A percentile compares a stretch with the other conserved stretches of the same genome.
Conservation (phyloP, 192 early-diverging fungal genomes). For the Coemansia sp. region DNA sequence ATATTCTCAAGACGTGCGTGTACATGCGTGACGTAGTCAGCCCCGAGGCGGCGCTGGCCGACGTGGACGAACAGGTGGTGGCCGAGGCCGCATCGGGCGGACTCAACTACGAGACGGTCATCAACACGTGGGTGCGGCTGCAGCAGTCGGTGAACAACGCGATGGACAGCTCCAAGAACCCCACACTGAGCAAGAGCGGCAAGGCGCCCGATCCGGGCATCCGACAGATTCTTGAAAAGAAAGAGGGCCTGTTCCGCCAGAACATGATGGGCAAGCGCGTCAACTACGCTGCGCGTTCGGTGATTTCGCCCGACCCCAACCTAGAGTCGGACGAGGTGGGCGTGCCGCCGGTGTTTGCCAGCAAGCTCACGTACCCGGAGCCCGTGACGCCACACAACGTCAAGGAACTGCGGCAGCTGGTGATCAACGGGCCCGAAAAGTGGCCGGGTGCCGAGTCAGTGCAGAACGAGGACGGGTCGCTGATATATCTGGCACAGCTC, state of each 20-base stretch:
- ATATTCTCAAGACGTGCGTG: conserved; percentile 79
- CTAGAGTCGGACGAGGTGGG: conserved; percentile 98
- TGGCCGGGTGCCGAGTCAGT: conserved; percentile 97
- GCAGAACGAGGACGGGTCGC: conserved; percentile 91
- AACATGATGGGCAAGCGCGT: conserved; percentile 99
- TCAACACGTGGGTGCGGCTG: conserved; percentile 69
- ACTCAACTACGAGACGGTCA: conserved; percentile 41
- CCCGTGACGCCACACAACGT: conserved; percentile 96
- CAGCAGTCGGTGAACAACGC: conserved; percentile 89
- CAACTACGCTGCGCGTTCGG: conserved; percentile 96
- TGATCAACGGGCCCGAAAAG: conserved; percentile 89
- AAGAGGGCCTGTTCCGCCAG: conserved; percentile 97
- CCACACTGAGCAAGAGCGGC: conserved; percentile 56
- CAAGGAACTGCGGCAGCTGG: conserved; percentile 80
- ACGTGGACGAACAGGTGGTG: conserved; percentile 13
- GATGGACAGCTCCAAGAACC: conserved; percentile 89
- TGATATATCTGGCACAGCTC: conserved; percentile 74
- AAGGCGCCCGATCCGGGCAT: conserved; percentile 81
- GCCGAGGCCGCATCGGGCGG: conserved; percentile 12
- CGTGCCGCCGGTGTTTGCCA: conserved; percentile 94
- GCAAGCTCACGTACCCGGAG: conserved; percentile 93
- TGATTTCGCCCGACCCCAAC: conserved; percentile 97
- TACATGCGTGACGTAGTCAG: conserved; percentile 55
- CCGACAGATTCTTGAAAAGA: conserved; percentile 95
- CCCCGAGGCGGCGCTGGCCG: conserved; percentile 12